Percentiles rank a stretch among this genome's conserved stretches.
Conservation (phyloP, 139 green algal genomes). For the Chlorella sorokiniana region DNA sequence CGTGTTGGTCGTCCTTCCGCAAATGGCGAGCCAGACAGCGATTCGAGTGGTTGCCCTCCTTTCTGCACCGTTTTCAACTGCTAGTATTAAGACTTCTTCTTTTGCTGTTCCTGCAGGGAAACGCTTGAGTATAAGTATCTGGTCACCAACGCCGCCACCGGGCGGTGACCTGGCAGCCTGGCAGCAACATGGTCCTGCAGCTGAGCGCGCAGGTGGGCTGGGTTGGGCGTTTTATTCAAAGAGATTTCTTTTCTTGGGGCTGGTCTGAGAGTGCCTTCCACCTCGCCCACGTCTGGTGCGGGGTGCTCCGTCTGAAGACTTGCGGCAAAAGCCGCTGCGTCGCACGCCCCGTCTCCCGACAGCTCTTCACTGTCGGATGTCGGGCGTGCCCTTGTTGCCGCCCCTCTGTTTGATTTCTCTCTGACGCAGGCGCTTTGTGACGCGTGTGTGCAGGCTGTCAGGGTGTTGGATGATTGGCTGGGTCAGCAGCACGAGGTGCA, state of each 20-base stretch:
- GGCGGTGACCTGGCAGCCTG: slow-evolving; percentile 50
- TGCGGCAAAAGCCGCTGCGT: no score
- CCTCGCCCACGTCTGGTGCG: neutral
- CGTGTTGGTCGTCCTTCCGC: neutral
- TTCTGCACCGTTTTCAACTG: neutral
- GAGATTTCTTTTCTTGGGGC: no score
- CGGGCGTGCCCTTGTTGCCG: no score
- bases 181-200: slow-evolving; percentile 38
- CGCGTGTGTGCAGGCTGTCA: neutral
- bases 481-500: neutral
- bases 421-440: neutral
- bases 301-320: no score
- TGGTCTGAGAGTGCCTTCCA: neutral
- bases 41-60: neutral
- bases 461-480: neutral
- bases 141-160: neutral
- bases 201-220: neutral
- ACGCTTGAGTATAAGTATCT: slow-evolving; percentile 60
- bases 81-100: neutral
- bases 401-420: neutral
- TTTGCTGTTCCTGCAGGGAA: neutral
- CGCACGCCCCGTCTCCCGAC: no score
- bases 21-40: no score
- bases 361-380: no score
- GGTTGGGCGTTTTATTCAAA: no score